Evolutionary conservation across 2,329 filamentous ascomycete species (phyloP), one percentile per base, ranked within the genome.

Genomic region (Dactylonectria estremocensis): DNA sequence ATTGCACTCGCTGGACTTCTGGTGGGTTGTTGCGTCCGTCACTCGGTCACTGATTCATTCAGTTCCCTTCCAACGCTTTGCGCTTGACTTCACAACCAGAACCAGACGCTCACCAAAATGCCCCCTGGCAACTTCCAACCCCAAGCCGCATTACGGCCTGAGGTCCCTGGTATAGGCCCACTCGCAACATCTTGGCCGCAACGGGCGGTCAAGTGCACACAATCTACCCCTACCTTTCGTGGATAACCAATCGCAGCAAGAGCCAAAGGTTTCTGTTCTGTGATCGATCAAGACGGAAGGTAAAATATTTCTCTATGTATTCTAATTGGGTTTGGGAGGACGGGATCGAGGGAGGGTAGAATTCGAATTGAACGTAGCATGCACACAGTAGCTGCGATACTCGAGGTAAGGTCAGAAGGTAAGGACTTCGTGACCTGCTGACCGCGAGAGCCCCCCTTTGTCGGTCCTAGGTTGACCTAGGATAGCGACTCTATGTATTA

Each of bases 351-450:
- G 57, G 59, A 59, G 49, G 49, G 54, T 61, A 61, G 68, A 37
- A 64, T 48, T 61, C 60, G 54, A 74, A 71, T 48, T 64, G 52
- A 71, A 66, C 40, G 67, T 67, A 67, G 70, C 60, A 71, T 62
- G 65, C 61, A 72, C 48, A 62, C 50, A 43, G 37, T 61, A 54
- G 64, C 64, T 67, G 56, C 48, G 48, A 46, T 33, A 55, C 46
- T 62, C 67, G 77, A 86, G 84, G 85, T 86, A 86, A 86, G 84
- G 84, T 87, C 83, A 85, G 85, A 86, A 86, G 86, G 85, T 87
- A 87, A 87, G 85, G 78, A 77, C 75, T 81, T 79, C 75, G 76
- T 78, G 70, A 80, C 79, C 79, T 80, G 74, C 76, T 80, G 78
- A 78, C 78, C 75, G 70, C 67, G 71, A 64, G 64, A 43, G 43